Percentiles rank a stretch among this genome's conserved stretches.
Evolutionary conservation across 345 rosid species (phyloP).

Genomic region (Erucastrum elatum): DNA sequence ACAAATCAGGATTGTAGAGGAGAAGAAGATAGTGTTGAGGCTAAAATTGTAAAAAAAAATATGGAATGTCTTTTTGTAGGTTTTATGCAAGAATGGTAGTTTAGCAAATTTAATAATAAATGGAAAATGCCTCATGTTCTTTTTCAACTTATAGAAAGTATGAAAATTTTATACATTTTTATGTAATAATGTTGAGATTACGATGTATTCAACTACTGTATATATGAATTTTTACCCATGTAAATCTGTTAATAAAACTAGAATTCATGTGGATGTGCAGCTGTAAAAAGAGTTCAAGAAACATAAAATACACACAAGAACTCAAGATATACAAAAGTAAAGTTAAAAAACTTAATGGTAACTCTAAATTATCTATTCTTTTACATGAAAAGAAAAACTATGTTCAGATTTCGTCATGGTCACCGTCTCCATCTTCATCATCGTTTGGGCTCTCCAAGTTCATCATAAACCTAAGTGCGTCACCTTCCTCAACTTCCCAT

Average conservation of each 20-base stretch:
- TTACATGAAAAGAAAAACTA: constrained; percentile 1
- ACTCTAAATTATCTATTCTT: constrained; percentile 29
- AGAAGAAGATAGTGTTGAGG: constrained; percentile 21
- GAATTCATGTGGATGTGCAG: background rate
- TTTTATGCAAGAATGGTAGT: background rate
- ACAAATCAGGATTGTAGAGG: constrained; percentile 3
- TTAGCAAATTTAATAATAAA: background rate
- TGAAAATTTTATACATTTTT: background rate
- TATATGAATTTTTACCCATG: background rate
- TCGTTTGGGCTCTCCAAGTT: constrained; percentile 46
- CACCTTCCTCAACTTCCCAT: constrained; percentile 98
- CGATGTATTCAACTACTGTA: background rate
- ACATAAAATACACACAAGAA: background rate
- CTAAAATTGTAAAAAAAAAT: constrained; percentile 3
- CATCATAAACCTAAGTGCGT: constrained; percentile 86
- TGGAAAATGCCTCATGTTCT: background rate
- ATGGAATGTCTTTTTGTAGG: background rate
- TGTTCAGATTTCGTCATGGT: constrained; percentile 24
- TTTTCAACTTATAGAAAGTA: background rate
- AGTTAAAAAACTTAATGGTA: background rate
- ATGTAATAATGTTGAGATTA: background rate
- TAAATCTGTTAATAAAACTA: background rate
- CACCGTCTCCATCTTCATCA: constrained; percentile 40
- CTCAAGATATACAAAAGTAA: background rate
- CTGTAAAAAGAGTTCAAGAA: background rate